Base-by-base conservation (phyloP, 805 yeast genomes). In the Candida namnaoensis region DNA sequence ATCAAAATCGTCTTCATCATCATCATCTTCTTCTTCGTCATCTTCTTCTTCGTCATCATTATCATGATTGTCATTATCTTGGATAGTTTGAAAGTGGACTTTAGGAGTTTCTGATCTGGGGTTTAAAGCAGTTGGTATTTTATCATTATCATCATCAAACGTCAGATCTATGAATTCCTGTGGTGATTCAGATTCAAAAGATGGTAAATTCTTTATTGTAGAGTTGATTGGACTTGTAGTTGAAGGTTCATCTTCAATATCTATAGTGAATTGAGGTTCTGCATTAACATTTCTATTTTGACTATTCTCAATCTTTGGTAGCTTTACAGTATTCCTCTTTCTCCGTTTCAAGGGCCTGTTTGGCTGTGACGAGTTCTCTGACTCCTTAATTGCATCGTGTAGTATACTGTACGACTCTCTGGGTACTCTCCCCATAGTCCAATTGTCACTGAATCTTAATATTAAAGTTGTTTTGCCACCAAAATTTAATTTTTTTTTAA, bases 21-120 rank as follows among this genome's bases (percentile, higher is more conserved):
- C 71, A 36, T 57, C 62, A n/a, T 57, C 65, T 24, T 55, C 67
- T 15, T 56, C 64, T 33, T 63, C 74, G 19, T 61, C 65, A 40
- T 62, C 68, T 33, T 66, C 72, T 38, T 57, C 57, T 4, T 52
- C 62, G 34, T 50, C 55, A 3, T 49, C 42, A 10, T 55, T 23
- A 35, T 25, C 32, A 25, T 28, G 7, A 10, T 60, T 61, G 35
- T 56, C 66, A 30, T 61, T n/a, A n/a, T n/a, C n/a, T n/a, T n/a
- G n/a, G n/a, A n/a, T n/a, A n/a, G n/a, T n/a, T n/a, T n/a, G 8
- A 7, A 26, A 26, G 6, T 26, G 28, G 8, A 26, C 8, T 26
- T 26, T 26, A 7, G 28, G 8, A 26, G 8, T 26, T 26, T 8
- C 28, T 26, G 28, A n/a, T n/a, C n/a, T n/a, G n/a, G n/a, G n/a